Base-by-base conservation (phyloP, 176 grass and related monocot species). In the Metroxylon sagu region DNA sequence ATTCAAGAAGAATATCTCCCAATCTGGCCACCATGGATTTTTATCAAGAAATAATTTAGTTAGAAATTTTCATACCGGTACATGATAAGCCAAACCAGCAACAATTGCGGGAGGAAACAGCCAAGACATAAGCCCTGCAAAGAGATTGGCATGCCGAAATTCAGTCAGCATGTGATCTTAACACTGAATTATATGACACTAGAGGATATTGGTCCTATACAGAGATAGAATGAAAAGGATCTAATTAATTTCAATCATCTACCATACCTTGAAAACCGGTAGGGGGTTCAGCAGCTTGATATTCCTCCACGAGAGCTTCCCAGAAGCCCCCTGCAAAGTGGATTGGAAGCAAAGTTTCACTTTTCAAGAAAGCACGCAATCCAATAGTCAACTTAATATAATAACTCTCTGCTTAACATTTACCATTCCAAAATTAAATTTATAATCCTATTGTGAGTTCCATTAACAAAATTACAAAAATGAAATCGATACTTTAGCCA, bases 121-220 rank as follows among this genome's bases (percentile, higher is more conserved):
- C 93, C 87, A 97, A 78, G 93, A 88, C 61, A 97, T 85, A 51
- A 91, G 6, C 12, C 78, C 93, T 97, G 72, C 49, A 80, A 73
- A 59, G 74, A 43, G 55, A 77, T 70, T 19, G 15, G 14, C 19
- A 69, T 39, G 52, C 2, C 18, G 21, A 56, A 68, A 4, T 16
- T 68, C 18, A 55, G 25, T 53, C 49, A 65, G 26, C 48, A 51
- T 1, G 49, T 43, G 35, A 43, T 43, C 35, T 43, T 43, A 50
- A 26, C 19, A 19, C 8, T 18, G 18, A 30, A n/a, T 39, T 35
- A 15, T 3, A 30, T 4, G 2, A 29, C n/a, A 1, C 56, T 18
- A 54, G 18, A 31, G 10, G 23, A 15, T 18, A n/a, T 30, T 19
- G n/a, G 2, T 43, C 35, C 35, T 43, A 43, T 3, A 43, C 31